phyloP scores from a whole-genome alignment of 345 rosid species.

The Kandelia obovata region DNA sequence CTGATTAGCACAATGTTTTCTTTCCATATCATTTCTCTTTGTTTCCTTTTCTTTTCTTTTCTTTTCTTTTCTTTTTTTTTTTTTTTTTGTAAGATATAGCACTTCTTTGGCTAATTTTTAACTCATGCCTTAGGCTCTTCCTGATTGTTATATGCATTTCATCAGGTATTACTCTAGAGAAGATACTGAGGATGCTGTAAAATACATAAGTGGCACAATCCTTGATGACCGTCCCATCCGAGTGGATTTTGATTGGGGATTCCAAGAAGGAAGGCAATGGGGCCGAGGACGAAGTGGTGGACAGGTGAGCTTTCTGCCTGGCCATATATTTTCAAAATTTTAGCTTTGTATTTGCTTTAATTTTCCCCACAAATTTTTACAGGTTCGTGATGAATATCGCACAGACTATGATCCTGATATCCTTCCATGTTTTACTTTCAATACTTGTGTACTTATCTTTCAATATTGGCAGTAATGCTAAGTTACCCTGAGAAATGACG shows the following conservation, averaged over 20 bases:
- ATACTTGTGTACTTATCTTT: not conserved
- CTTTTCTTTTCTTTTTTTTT: no score
- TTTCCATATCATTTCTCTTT: no score
- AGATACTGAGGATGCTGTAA: slow-evolving; percentile 93
- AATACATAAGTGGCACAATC: slow-evolving; percentile 89
- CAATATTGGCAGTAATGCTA: not conserved
- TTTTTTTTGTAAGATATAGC: no score
- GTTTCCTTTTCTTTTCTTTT: no score
- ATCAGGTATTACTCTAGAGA: slow-evolving; percentile 90
- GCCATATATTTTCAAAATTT: slow-evolving; percentile 1
- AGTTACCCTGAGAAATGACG: not conserved
- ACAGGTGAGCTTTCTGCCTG: slow-evolving; percentile 47
- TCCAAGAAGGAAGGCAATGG: slow-evolving; percentile 98
- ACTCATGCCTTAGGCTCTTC: not conserved
- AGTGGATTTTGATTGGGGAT: slow-evolving; percentile 99
- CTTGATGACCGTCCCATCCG: slow-evolving; percentile 98
- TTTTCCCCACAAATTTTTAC: slow-evolving; percentile 14
- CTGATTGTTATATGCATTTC: slow-evolving; percentile 10
- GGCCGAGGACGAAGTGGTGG: slow-evolving; percentile 99
- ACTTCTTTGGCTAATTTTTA: no score
- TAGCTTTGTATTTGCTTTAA: not conserved
- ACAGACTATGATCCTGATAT: slow-evolving; percentile 99
- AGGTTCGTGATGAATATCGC: slow-evolving; percentile 99
- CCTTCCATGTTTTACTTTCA: slow-evolving; percentile 41
- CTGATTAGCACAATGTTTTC: no score